Evolutionary conservation across 306 rosid species (phyloP).

Genomic region (Rubus parviflorus): DNA sequence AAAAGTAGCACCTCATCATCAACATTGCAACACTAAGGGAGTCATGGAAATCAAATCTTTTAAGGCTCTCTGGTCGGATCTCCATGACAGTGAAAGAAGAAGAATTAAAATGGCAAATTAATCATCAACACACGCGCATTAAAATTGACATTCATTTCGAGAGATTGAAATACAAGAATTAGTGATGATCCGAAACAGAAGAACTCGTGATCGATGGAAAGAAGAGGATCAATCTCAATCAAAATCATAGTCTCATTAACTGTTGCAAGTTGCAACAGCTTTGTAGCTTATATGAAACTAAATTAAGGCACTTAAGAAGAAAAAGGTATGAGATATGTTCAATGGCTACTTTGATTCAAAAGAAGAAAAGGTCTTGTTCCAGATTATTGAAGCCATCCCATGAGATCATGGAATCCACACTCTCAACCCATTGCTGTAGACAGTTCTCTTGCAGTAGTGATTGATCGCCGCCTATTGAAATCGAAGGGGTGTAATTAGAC

Average conservation of each 20-base stretch:
- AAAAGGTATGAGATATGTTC: conserved; percentile 17
- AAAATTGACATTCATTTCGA: neutral
- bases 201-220: neutral
- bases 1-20: neutral
- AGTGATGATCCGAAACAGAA: neutral
- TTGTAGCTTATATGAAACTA: conserved; percentile 14
- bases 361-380: conserved; percentile 47
- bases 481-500: conserved; percentile 33
- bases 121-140: conserved; percentile 10
- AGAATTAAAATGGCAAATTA: neutral
- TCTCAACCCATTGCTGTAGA: conserved; percentile 50
- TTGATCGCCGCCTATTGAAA: conserved; percentile 46
- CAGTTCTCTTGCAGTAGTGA: conserved; percentile 36
- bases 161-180: neutral
- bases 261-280: neutral
- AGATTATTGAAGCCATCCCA: conserved; percentile 60
- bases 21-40: neutral
- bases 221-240: neutral
- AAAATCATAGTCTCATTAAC: conserved; percentile 5
- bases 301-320: neutral
- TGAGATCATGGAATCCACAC: conserved; percentile 50
- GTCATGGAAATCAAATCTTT: conserved; percentile 1
- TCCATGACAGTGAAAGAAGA: conserved; percentile 10
- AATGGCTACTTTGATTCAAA: conserved; percentile 27
- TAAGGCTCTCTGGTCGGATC: conserved; percentile 9